Evolutionary conservation across 495 filamentous ascomycete genomes (phyloP).

Genomic region (Penicillium canariense): DNA sequence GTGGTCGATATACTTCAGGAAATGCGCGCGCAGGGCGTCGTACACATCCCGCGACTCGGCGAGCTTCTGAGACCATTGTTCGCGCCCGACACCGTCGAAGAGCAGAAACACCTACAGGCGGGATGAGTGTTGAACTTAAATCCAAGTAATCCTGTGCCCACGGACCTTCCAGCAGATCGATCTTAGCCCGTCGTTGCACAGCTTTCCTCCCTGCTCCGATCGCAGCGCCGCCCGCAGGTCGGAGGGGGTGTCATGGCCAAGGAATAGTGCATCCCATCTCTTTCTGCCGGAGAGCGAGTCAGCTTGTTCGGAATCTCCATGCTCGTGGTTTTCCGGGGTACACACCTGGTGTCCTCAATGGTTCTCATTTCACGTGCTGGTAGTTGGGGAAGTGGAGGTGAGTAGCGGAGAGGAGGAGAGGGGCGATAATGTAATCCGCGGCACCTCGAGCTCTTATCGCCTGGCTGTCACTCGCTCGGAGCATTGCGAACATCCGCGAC

Average conservation of each 20-base stretch:
- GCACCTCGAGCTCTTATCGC: constrained; percentile 23
- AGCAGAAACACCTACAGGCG: constrained; percentile 69
- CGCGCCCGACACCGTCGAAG: constrained; percentile 63
- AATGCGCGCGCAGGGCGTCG: constrained; percentile 64
- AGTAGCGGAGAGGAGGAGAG: constrained; percentile 11
- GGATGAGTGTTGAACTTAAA: constrained; percentile 13
- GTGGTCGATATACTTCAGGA: constrained; percentile 75
- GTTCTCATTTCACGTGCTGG: constrained; percentile 55
- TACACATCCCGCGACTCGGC: constrained; percentile 72
- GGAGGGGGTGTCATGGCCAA: constrained; percentile 54
- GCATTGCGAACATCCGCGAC: constrained; percentile 15
- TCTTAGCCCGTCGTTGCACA: constrained; percentile 70
- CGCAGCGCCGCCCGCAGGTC: constrained; percentile 67
- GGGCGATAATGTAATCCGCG: constrained; percentile 21
- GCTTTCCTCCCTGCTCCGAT: constrained; percentile 50
- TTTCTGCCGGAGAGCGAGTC: constrained; percentile 30
- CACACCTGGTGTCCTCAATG: constrained; percentile 61
- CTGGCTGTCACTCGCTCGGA: constrained; percentile 3
- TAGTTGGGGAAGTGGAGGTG: constrained; percentile 14
- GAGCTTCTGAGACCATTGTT: constrained; percentile 67
- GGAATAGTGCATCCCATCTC: constrained; percentile 67
- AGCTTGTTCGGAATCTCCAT: background rate
- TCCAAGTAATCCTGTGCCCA: background rate
- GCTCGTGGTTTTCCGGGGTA: background rate
- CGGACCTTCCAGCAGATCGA: constrained; percentile 92